Base-by-base conservation (phyloP, 2,329 filamentous ascomycete species). In the Purpureocillium takamizusanense region DNA sequence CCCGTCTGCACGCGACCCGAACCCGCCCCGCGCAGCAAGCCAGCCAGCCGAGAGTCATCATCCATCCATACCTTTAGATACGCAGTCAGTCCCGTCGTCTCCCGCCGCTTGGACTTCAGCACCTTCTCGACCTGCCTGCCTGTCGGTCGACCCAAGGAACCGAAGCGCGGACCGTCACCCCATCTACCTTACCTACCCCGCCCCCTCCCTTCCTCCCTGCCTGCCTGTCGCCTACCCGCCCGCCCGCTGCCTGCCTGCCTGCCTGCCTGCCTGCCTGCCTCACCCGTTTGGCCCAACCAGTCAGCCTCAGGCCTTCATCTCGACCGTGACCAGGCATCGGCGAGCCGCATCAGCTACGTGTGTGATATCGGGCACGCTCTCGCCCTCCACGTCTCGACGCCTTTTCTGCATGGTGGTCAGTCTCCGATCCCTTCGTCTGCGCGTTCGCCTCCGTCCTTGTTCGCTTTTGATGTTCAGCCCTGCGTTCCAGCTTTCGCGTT, bases 341-440 rank as follows among this genome's bases (percentile, higher is more conserved):
- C 38, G 28, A 31, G 28, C 28, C 18, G 32, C 18, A 16, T 4
- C 17, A 25, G 7, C 17, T 33, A 21, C 21, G 32, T n/a, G n/a
- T n/a, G n/a, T 18, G 4, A 29, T 16, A 15, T 18, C 27, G 4
- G 14, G 28, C 33, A 32, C 28, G 17, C 16, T 31, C 25, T 37
- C 14, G 9, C 21, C n/a, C 25, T 28, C 16, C 11, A 30, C 30
- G 3, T 12, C 15, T 31, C 28, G n/a, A 30, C 28, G 9, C 29
- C 18, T 33, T 16, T 39, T 43, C 44, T 48, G 45, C 41, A 47
- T 48, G 44, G 42, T 50, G 44, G 46, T 47, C 28, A 47, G 47
- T 45, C 17, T 28, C 31, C 27, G 27, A 15, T 31, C 32, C n/a
- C 27, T 43, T 25, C 32, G 32, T 29, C 35, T 23, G 41, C 28